Conservation (phyloP, 768 basidiomycete species). For the Lentinula lateritia region DNA sequence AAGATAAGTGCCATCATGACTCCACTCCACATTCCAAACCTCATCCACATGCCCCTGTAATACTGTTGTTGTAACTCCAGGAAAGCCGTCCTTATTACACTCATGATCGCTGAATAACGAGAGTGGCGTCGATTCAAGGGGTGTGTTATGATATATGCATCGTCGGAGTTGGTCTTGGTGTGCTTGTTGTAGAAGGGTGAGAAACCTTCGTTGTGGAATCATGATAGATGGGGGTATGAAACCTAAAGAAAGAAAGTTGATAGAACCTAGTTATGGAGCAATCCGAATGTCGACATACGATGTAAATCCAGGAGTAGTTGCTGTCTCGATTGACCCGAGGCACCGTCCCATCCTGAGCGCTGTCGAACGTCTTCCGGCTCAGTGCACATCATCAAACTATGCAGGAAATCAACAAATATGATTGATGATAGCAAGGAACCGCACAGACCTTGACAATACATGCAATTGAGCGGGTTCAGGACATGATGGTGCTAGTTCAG, state of each 20-base stretch:
- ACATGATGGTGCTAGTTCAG: slow-evolving; percentile 81
- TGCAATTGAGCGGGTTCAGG: slow-evolving; percentile 80
- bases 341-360: slow-evolving; percentile 87
- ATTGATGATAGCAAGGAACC: slow-evolving; percentile 3
- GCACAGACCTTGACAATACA: slow-evolving; percentile 71
- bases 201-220: slow-evolving; percentile 87
- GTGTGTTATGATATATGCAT: slow-evolving; percentile 85
- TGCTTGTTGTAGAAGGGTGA: slow-evolving; percentile 82
- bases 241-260: slow-evolving; percentile 37
- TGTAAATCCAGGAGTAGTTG: slow-evolving; percentile 76
- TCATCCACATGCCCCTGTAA: slow-evolving; percentile 86
- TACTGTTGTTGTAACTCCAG: slow-evolving; percentile 78
- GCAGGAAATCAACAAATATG: slow-evolving; percentile 11
- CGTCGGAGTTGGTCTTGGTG: slow-evolving; percentile 69
- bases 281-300: slow-evolving; percentile 40
- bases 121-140: slow-evolving; percentile 48
- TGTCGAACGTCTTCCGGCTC: slow-evolving; percentile 77
- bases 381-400: slow-evolving; percentile 89
- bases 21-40: slow-evolving; percentile 96
- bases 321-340: slow-evolving; percentile 70
- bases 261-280: not conserved
- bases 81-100: slow-evolving; percentile 80
- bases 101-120: slow-evolving; percentile 87
- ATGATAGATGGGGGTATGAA: slow-evolving; percentile 89
- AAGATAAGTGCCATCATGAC: slow-evolving; percentile 77